A percentile compares a stretch with the other conserved stretches of the same genome.
These are phyloP conservation scores for Fusarium begoniae DNA, from an alignment of 2,329 filamentous ascomycete genomes.

Conservation along the genomic window DNA sequence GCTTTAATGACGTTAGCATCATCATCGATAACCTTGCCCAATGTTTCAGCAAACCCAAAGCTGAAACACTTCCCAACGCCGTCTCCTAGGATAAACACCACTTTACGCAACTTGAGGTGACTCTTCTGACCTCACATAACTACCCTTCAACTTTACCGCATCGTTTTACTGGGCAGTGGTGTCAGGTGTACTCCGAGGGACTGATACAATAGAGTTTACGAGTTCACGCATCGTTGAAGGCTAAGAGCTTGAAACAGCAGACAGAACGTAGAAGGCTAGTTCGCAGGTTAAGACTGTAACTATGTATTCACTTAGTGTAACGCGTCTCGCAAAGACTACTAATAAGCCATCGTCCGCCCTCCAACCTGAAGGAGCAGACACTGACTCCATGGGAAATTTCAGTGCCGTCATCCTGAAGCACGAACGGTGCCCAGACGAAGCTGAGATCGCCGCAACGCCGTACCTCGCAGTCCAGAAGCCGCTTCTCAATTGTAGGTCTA, in stretches of 20 bases:
- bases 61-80: no score
- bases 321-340: not conserved
- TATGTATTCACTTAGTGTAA: not conserved
- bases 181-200: not conserved
- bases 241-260: not conserved
- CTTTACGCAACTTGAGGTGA: no score
- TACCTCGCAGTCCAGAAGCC: not conserved
- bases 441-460: not conserved
- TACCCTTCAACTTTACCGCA: no score
- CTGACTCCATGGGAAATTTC: not conserved
- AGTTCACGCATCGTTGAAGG: no score
- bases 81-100: no score
- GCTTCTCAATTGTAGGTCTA: not conserved
- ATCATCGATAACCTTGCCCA: no score
- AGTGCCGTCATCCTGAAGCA: not conserved
- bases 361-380: not conserved
- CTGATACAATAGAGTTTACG: not conserved
- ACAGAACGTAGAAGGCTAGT: not conserved
- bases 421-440: not conserved
- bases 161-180: not conserved
- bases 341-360: not conserved
- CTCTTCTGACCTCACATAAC: no score
- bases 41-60: no score
- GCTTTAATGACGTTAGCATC: no score
- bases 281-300: accelerated